A percentile compares a stretch with the other conserved stretches of the same genome.
These are phyloP conservation scores for Yamadazyma triangularis DNA, from an alignment of 1,139 yeast species.

Conservation along the genomic window DNA sequence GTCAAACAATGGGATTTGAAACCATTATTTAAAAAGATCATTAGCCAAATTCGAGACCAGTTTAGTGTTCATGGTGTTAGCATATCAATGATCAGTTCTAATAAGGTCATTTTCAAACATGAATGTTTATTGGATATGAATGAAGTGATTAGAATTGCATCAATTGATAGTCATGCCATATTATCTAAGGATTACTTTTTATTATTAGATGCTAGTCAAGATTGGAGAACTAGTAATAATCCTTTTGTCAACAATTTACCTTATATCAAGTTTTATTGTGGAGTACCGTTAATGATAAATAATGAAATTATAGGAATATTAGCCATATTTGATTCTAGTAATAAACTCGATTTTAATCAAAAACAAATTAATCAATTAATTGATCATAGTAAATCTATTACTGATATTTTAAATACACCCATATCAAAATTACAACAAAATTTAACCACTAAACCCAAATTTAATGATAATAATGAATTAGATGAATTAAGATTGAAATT, in stretches of 20 bases:
- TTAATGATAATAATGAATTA: constrained; percentile 18
- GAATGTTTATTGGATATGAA: constrained; percentile 42
- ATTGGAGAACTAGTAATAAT: constrained; percentile 61
- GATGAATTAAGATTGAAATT: constrained; percentile 27
- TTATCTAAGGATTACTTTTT: constrained; percentile 52
- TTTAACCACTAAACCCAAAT: constrained; percentile 5
- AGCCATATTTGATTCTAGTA: constrained; percentile 53
- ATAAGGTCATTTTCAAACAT: constrained; percentile 45
- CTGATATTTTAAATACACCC: constrained; percentile 38
- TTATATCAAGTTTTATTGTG: constrained; percentile 54
- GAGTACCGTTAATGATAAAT: constrained; percentile 48
- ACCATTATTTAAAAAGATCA: constrained; percentile 32
- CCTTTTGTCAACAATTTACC: constrained; percentile 65
- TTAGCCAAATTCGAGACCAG: constrained; percentile 29
- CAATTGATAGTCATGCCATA: constrained; percentile 65
- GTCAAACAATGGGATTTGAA: constrained; percentile 50
- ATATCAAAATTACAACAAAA: constrained; percentile 11
- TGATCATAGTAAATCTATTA: constrained; percentile 36
- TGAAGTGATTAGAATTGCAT: constrained; percentile 51
- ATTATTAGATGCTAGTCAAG: constrained; percentile 54
- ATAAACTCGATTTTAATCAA: constrained; percentile 34
- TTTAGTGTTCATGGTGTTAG: constrained; percentile 50
- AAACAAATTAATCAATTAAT: constrained; percentile 31
- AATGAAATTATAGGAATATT: constrained; percentile 52
- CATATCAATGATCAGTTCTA: constrained; percentile 51